Base-by-base conservation (phyloP, 192 early-diverging fungal species). In the Geranomyces michiganensis region DNA sequence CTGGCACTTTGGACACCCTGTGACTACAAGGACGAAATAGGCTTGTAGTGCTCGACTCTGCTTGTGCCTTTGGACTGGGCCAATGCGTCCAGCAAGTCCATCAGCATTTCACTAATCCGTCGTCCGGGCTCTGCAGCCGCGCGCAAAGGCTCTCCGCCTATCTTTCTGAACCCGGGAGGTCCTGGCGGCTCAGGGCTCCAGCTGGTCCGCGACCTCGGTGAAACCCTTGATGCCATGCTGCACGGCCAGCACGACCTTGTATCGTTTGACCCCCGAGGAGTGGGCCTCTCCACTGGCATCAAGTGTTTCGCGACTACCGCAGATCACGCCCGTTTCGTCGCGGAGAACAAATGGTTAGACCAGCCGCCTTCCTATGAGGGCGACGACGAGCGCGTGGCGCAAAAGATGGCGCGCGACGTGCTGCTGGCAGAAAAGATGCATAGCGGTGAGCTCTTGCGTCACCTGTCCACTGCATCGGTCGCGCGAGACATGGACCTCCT, bases 181-280 rank as follows among this genome's bases (percentile, higher is more conserved):
- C 58, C 81, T 41, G 81, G 81, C 55, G 81, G 78, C 12, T 66
- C 61, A 22, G 81, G 78, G 13, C 44, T 78, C 1, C 60, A 65
- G 17, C 15, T 77, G 7, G 68, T 76, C 8, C 1, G 21, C 3
- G 21, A 19, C 14, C 43, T 27, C 27, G 73, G 76, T 15, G n/a
- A 24, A 21, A 24, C 26, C 13, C 55, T 81, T 29, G 51, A 45
- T 59, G 21, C 24, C 8, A 44, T 75, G 41, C 46, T 64, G 31
- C 71, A 67, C 56, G 71, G 72, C n/a, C n/a, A 51, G n/a, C 75
- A 76, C 65, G 77, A 81, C 63, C 44, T 75, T 19, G 58, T 84
- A 59, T 67, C 70, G 13, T 79, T 73, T 60, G 82, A 84, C 47
- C 82, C 82, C 7, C 56, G 82, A 36, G 82, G 82, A 41, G 63